Percentiles rank a stretch among this genome's conserved stretches.
Evolutionary conservation across 169 alveolate species (phyloP).

Genomic region (Plasmodium reichenowi): DNA sequence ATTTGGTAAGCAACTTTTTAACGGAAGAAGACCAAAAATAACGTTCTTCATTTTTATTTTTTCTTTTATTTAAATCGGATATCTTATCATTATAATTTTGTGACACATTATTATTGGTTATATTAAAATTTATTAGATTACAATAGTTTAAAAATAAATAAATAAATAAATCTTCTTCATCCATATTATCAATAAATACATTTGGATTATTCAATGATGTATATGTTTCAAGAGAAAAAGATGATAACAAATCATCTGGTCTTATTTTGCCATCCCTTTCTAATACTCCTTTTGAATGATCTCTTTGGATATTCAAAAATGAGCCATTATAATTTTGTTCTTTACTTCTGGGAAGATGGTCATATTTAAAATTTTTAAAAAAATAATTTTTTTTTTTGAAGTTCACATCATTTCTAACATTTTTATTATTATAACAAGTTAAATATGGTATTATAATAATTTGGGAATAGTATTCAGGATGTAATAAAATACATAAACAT

Average conservation of each 20-base stretch:
- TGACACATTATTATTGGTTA: neutral
- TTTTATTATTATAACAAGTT: neutral
- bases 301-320: neutral
- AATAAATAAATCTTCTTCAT: conserved; percentile 52
- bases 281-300: neutral
- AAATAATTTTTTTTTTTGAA: conserved; percentile 12
- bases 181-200: conserved; percentile 9
- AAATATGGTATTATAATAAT: conserved; percentile 40
- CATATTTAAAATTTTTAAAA: conserved; percentile 7
- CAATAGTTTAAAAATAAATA: conserved; percentile 65
- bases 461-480: conserved; percentile 54
- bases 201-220: too few relatives aligned
- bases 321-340: neutral
- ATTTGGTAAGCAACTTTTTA: neutral
- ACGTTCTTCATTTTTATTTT: conserved; percentile 5
- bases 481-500: conserved; percentile 45
- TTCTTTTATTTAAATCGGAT: neutral
- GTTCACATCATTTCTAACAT: neutral
- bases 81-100: neutral
- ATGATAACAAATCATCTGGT: too few relatives aligned
- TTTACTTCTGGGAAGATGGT: neutral
- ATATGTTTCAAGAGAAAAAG: too few relatives aligned
- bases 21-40: neutral
- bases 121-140: conserved; percentile 24
- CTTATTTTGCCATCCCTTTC: neutral